Conservation (phyloP, 371 early-diverging fungal species). For the Rhizopus delemar region DNA sequence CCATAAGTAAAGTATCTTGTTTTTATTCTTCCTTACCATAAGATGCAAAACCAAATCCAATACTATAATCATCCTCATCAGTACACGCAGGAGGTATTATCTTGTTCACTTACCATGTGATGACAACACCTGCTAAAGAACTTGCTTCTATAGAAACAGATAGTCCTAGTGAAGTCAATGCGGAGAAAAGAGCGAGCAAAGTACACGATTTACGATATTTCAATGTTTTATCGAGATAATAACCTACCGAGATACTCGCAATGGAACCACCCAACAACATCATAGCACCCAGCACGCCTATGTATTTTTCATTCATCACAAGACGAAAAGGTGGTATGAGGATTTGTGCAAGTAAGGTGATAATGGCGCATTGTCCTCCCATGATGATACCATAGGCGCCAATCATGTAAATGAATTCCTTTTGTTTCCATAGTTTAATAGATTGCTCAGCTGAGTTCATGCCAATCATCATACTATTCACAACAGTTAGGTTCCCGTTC, state of each 20-base stretch:
- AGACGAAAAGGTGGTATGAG: slow-evolving; percentile 44
- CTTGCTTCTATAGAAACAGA: slow-evolving; percentile 29
- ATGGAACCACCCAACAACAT: slow-evolving; percentile 49
- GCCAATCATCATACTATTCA: slow-evolving; percentile 17
- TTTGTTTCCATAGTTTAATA: slow-evolving; percentile 24
- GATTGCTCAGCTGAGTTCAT: slow-evolving; percentile 28
- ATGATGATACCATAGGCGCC: slow-evolving; percentile 46
- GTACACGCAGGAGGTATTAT: neutral
- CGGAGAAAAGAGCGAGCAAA: slow-evolving; percentile 25
- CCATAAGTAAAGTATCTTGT: neutral
- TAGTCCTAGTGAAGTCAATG: slow-evolving; percentile 31
- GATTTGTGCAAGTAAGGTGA: slow-evolving; percentile 52
- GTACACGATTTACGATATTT: slow-evolving; percentile 38
- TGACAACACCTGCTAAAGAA: slow-evolving; percentile 30
- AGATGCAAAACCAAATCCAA: slow-evolving; percentile 47
- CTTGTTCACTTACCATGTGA: slow-evolving; percentile 32
- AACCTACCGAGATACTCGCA: slow-evolving; percentile 44
- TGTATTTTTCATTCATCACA: slow-evolving; percentile 32
- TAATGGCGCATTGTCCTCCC: slow-evolving; percentile 55
- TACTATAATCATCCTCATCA: slow-evolving; percentile 19
- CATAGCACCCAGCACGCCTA: slow-evolving; percentile 45
- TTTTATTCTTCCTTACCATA: slow-evolving; percentile 35
- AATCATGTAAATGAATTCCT: slow-evolving; percentile 35
- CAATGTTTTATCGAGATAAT: slow-evolving; percentile 46
- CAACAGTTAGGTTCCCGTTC: neutral